These are phyloP conservation scores for Nitzschia sp. DNA, from an alignment of 108 stramenopile genomes.

Conservation along the genomic window DNA sequence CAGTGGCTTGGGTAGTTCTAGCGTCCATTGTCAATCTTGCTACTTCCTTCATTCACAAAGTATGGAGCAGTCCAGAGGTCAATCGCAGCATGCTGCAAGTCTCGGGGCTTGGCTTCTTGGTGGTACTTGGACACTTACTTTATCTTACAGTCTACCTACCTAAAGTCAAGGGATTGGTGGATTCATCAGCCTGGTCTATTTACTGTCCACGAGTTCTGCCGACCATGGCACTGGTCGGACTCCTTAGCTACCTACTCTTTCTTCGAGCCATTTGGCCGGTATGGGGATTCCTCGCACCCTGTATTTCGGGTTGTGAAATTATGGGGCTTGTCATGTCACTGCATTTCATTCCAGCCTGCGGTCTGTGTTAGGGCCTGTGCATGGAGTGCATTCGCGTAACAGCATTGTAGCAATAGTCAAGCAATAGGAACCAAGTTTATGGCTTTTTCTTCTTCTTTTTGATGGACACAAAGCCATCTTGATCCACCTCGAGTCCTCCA, in stretches of 20 bases:
- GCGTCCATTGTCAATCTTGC: conserved; percentile 51
- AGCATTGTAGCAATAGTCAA: not conserved
- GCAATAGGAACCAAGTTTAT: too few species aligned
- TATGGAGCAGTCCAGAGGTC: conserved; percentile 45
- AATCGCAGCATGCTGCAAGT: conserved; percentile 49
- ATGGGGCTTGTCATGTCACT: conserved; percentile 75
- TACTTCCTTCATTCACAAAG: conserved; percentile 44
- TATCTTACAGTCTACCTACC: conserved; percentile 72
- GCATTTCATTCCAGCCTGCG: conserved; percentile 80
- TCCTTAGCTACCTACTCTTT: conserved; percentile 59
- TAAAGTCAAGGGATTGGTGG: conserved; percentile 42
- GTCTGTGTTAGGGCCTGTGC: conserved; percentile 9
- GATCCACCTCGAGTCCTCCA: conserved; percentile 39
- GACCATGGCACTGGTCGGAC: conserved; percentile 54
- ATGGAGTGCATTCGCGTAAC: not conserved
- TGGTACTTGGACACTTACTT: conserved; percentile 30
- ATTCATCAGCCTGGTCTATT: conserved; percentile 70
- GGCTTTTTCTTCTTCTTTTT: conserved; percentile 40
- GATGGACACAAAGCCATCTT: conserved; percentile 53
- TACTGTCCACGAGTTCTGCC: conserved; percentile 93
- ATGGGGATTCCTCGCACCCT: conserved; percentile 87
- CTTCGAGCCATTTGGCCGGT: conserved; percentile 81
- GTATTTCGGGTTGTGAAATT: conserved; percentile 71
- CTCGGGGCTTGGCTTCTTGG: conserved; percentile 35
- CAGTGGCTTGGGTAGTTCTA: conserved; percentile 66